A percentile compares a stretch with the other conserved stretches of the same genome.
Conservation (phyloP, 208 protist genomes). For the Trypanosoma congolense region DNA sequence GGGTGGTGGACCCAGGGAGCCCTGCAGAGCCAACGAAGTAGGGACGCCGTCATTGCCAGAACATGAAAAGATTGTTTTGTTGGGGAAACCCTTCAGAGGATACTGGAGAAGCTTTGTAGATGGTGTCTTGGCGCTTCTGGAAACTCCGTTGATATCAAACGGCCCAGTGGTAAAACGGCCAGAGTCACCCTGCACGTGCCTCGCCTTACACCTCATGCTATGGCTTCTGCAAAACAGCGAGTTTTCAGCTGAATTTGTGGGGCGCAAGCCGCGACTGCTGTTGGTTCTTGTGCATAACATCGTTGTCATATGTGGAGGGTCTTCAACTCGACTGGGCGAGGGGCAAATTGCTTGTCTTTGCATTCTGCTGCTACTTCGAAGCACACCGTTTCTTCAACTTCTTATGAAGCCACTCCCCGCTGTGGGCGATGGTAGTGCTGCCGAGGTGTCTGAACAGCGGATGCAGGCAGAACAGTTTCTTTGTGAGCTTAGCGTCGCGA, state of each 20-base stretch:
- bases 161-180: not conserved
- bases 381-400: conserved; percentile 9
- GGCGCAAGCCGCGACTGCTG: not conserved
- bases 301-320: conserved; percentile 4
- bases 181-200: not conserved
- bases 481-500: conserved; percentile 2
- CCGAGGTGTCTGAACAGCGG: not conserved
- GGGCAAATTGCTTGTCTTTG: conserved; percentile 19
- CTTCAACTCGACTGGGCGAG: conserved; percentile 11
- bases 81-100: not conserved
- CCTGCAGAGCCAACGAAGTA: no score
- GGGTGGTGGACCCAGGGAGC: no score
- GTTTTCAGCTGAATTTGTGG: conserved; percentile 1
- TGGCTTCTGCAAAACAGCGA: conserved; percentile 14
- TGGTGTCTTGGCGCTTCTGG: conserved; percentile 6
- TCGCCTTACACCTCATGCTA: conserved; percentile 17
- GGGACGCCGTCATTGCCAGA: no score
- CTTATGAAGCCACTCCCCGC: conserved; percentile 5
- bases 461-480: conserved; percentile 12
- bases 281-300: conserved; percentile 13
- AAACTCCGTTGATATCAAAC: conserved; percentile 4
- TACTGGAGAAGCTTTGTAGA: conserved; percentile 10
- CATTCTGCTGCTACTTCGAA: conserved; percentile 12
- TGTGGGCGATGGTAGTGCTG: not conserved
- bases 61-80: no score